Conservation (phyloP, 1,284 basidiomycete genomes). For the Trichosporon coremiiforme region DNA sequence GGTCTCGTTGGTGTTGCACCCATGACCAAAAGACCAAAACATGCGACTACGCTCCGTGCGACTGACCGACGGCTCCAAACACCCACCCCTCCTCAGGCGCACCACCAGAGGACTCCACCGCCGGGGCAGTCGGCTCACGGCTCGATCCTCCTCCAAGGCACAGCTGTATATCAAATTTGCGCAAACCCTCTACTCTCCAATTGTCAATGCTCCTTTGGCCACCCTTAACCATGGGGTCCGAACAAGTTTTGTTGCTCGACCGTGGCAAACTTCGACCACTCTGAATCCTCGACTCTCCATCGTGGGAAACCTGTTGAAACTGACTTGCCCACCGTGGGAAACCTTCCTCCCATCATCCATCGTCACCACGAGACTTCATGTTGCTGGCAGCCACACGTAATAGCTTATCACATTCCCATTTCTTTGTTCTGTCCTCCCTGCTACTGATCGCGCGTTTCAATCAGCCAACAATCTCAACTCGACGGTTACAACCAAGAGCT, state of each 20-base stretch:
- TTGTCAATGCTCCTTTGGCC: neutral
- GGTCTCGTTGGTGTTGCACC: neutral
- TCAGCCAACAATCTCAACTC: conserved; percentile 12
- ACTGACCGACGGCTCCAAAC: neutral
- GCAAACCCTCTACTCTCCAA: neutral
- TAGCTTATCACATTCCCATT: neutral
- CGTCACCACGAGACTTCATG: neutral
- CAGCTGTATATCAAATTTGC: neutral
- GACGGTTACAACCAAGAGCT: neutral
- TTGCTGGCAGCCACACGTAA: neutral
- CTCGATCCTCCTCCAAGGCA: neutral
- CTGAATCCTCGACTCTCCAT: no score
- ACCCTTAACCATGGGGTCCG: neutral
- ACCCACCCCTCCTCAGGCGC: neutral
- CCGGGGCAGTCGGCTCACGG: neutral
- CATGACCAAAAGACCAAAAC: neutral
- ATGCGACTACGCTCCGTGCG: neutral
- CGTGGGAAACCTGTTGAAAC: no score
- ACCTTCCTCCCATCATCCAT: no score
- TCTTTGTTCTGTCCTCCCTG: neutral
- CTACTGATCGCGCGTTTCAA: conserved; percentile 4
- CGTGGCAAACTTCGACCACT: no score
- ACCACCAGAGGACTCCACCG: neutral
- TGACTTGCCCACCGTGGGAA: no score
- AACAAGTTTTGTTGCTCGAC: neutral